Evolutionary conservation across 2,329 filamentous ascomycete species (phyloP).

Genomic region (Hypoxylon sp.): DNA sequence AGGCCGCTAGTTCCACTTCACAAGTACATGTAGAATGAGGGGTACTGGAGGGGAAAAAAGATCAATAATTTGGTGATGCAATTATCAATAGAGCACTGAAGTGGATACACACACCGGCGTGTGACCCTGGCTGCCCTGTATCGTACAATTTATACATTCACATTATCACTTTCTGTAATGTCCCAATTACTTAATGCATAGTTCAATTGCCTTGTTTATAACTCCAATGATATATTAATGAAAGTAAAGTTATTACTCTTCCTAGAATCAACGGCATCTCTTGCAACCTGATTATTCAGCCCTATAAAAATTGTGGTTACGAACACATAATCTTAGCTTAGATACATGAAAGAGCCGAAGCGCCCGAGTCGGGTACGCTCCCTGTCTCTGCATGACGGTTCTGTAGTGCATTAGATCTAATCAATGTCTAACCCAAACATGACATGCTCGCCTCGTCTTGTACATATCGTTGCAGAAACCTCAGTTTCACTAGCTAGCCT

Average conservation of each 20-base stretch:
- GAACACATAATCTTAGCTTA: not conserved
- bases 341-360: not conserved
- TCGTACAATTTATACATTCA: conserved; percentile 7
- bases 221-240: not conserved
- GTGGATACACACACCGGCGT: conserved; percentile 22
- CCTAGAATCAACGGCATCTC: not conserved
- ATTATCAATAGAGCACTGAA: conserved; percentile 28
- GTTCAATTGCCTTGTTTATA: not conserved
- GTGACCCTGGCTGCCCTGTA: conserved; percentile 23
- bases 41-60: conserved; percentile 21
- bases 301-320: not conserved
- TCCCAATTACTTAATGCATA: conserved; percentile 1
- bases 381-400: conserved; percentile 3
- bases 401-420: conserved; percentile 9
- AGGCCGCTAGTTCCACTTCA: conserved; percentile 19
- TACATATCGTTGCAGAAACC: conserved; percentile 6
- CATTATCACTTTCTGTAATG: conserved; percentile 1
- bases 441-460: not conserved
- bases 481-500: conserved; percentile 1
- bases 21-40: conserved; percentile 24
- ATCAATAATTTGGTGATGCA: conserved; percentile 28
- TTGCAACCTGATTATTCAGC: not conserved
- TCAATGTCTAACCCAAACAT: not conserved
- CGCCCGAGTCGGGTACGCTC: conserved; percentile 17
- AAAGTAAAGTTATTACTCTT: conserved; percentile 1